phyloP scores from a whole-genome alignment of 441 rosid genomes.

The Pelargonium citronellum region DNA sequence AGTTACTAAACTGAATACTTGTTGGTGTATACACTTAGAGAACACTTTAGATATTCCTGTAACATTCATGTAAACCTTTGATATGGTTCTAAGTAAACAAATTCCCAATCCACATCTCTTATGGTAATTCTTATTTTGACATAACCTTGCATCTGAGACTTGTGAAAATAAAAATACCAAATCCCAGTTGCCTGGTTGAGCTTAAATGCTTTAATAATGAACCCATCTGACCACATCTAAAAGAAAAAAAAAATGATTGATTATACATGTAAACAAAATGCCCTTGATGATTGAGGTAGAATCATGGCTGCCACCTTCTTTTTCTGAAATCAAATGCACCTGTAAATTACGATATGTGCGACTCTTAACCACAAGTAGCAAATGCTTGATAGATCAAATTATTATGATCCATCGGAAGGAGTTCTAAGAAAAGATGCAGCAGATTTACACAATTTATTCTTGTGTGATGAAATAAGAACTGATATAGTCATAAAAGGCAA shows the following conservation, averaged over 20 bases:
- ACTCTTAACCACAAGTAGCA: not conserved
- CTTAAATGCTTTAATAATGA: slow-evolving; percentile 31
- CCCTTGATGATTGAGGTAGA: slow-evolving; percentile 1
- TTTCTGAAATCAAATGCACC: slow-evolving; percentile 1
- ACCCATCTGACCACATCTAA: slow-evolving; percentile 30
- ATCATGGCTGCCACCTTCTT: slow-evolving; percentile 3
- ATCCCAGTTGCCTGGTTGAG: slow-evolving; percentile 47
- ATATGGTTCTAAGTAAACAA: slow-evolving; percentile 19
- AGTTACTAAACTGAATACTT: too few relatives aligned
- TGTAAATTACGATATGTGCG: not conserved
- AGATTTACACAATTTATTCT: not conserved
- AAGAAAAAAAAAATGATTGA: slow-evolving; percentile 9
- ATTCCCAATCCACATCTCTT: slow-evolving; percentile 17
- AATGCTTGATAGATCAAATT: slow-evolving; percentile 2
- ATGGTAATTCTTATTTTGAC: slow-evolving; percentile 25
- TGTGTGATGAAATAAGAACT: not conserved
- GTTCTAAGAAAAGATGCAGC: not conserved
- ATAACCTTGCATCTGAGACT: slow-evolving; percentile 57
- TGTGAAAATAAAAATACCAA: slow-evolving; percentile 35
- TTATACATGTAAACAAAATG: slow-evolving; percentile 5
- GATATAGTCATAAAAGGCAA: not conserved
- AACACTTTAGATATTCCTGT: slow-evolving; percentile 7
- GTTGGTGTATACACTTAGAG: slow-evolving; percentile 11
- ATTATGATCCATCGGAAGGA: not conserved
- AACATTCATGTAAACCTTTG: slow-evolving; percentile 20